Conservation (phyloP, 257 asterid genomes). For the Cynanchum wilfordii region DNA sequence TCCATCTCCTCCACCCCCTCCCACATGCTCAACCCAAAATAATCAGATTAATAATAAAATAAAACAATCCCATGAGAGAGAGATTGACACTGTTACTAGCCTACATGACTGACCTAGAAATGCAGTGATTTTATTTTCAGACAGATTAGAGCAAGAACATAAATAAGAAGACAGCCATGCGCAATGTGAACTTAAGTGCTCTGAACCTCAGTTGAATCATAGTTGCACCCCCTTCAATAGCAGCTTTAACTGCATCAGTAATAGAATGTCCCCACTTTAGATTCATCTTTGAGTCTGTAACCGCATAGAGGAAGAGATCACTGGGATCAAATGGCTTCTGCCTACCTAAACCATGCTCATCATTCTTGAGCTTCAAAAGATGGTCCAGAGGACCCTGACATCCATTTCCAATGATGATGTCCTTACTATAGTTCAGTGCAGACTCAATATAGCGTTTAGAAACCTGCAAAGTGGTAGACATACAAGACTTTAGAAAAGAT, state of each 20-base stretch:
- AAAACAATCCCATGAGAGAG: not conserved
- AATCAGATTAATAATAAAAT: not conserved
- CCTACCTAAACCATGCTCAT: constrained; percentile 15
- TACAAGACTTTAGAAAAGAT: constrained; percentile 4
- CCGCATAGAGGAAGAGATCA: constrained; percentile 81
- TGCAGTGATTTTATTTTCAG: not conserved
- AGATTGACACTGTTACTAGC: not conserved
- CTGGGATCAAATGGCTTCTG: constrained; percentile 55
- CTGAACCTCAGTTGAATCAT: constrained; percentile 83
- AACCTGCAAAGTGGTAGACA: constrained; percentile 36
- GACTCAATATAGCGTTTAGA: constrained; percentile 75
- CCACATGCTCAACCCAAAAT: not conserved
- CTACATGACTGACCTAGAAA: not conserved
- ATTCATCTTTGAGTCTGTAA: constrained; percentile 94
- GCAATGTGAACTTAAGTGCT: not conserved
- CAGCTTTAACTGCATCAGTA: constrained; percentile 73
- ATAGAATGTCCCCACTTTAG: constrained; percentile 76
- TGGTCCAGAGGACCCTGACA: constrained; percentile 90
- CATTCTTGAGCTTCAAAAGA: constrained; percentile 62
- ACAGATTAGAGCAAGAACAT: not conserved
- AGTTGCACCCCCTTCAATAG: constrained; percentile 90
- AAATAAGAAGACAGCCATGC: not conserved
- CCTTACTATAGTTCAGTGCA: constrained; percentile 75
- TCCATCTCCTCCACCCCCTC: not conserved
- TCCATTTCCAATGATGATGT: constrained; percentile 68